Evolutionary conservation across 2,329 filamentous ascomycete species (phyloP), one percentile per base, ranked within the genome.

Genomic region (Lasiodiplodia gonubiensis): DNA sequence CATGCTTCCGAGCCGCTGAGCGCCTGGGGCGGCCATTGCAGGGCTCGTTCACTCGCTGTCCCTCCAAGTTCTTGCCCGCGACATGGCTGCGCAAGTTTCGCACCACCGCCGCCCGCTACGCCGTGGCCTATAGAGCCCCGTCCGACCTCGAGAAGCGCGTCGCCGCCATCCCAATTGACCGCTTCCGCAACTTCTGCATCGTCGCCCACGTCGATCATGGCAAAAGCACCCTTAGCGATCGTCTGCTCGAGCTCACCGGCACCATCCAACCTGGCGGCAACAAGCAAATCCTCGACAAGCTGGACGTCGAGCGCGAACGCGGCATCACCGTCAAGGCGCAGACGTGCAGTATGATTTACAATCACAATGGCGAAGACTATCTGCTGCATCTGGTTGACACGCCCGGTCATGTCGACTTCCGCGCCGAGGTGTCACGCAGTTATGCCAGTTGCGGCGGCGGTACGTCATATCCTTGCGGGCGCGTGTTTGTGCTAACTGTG

Each of bases 251-350:
- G 84, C 85, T 96, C 70, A 99, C 95, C 0, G 94, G 95, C 23
- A 98, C 94, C 7, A 98, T 99, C 73, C 64, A 92, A 72, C 86
- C 92, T 0, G 93, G 93, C 68, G 86, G 86, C 60, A 97, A 97
- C 78, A 97, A 97, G 81, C 95, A 99, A 84, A 92, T 98, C 70
- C 84, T 99, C 70, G 95, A 99, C 81, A 97, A 97, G 78, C 87
- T 99, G 42, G 95, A 99, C 77, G 95, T 99, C 66, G 95, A 99
- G 82, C 86, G 95, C 63, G 93, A 98, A 80, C 88, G 95, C 48
- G 95, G 95, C 69, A 99, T 99, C 78, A 99, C 95, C 0, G 95
- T 99, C 78, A 99, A 99, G 83, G 95, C 95, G 66, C 95, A 99
- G 83, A 98, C 95, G 67, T 98, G 95, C 80, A 95, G 91, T 67